phyloP scores from a whole-genome alignment of 805 yeast genomes.

The Saccharomyces eubayanus region DNA sequence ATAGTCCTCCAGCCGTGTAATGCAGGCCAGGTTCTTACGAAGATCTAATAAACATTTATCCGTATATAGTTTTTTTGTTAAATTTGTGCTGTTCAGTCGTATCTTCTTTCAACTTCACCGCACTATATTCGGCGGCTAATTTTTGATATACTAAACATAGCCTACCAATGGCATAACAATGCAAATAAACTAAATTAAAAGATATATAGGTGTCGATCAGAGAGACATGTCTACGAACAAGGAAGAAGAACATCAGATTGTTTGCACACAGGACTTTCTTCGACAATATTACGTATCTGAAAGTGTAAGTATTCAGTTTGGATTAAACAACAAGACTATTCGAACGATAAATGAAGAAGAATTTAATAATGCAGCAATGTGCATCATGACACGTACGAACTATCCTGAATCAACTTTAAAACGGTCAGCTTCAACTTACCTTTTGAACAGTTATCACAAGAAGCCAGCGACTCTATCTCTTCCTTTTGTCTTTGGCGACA shows the following conservation, averaged over 20 bases:
- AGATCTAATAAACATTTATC: not conserved
- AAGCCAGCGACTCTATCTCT: constrained; percentile 1
- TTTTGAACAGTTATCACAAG: not conserved
- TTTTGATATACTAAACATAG: not conserved
- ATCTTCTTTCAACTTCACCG: not conserved
- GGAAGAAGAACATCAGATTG: not conserved
- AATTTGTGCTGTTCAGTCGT: not conserved
- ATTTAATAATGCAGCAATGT: constrained; percentile 2
- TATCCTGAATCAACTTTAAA: not conserved
- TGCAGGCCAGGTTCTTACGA: not conserved
- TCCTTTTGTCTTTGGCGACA: constrained; percentile 1
- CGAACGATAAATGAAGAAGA: constrained; percentile 3
- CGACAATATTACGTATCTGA: constrained; percentile 2
- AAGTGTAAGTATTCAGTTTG: not conserved
- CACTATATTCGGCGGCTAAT: not conserved
- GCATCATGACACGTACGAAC: not conserved
- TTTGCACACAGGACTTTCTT: constrained; percentile 3
- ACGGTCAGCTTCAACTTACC: not conserved
- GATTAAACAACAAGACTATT: constrained; percentile 7
- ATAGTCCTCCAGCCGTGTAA: not conserved
- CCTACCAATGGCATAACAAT: not conserved
- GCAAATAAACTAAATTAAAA: not conserved
- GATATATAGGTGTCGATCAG: not conserved
- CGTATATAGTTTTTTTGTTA: not conserved
- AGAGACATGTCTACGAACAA: not conserved